phyloP scores from a whole-genome alignment of 1,139 yeast species.

The Lodderomyces beijingensis region DNA sequence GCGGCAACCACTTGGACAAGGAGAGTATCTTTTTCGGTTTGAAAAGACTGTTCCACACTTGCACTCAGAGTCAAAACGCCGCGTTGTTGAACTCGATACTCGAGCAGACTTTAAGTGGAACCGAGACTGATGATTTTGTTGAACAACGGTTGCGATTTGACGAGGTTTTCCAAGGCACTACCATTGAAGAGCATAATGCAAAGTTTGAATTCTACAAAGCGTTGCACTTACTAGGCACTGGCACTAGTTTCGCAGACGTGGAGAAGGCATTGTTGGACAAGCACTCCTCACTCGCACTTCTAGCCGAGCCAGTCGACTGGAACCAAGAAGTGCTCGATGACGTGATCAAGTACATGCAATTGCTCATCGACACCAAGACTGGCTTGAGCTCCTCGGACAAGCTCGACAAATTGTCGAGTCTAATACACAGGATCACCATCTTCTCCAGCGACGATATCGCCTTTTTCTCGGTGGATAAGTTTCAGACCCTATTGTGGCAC shows the following conservation, averaged over 20 bases:
- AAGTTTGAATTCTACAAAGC: constrained; percentile 34
- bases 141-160: constrained; percentile 14
- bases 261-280: constrained; percentile 24
- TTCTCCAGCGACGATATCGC: constrained; percentile 25
- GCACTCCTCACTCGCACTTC: constrained; percentile 20
- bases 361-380: constrained; percentile 24
- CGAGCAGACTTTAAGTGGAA: no score
- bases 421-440: constrained; percentile 23
- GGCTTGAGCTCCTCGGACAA: constrained; percentile 14
- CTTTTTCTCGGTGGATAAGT: constrained; percentile 23
- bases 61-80: constrained; percentile 11
- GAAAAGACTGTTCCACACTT: constrained; percentile 30
- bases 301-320: constrained; percentile 10
- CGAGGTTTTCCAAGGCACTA: constrained; percentile 16
- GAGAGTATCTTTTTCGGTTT: constrained; percentile 51
- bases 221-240: constrained; percentile 28
- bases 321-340: constrained; percentile 23
- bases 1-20: constrained; percentile 12
- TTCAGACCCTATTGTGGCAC: constrained; percentile 36
- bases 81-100: constrained; percentile 2
- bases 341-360: constrained; percentile 26
- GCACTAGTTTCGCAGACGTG: constrained; percentile 23
- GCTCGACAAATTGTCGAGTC: constrained; percentile 23
- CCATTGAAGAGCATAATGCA: constrained; percentile 26
- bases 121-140: neutral